A percentile compares a stretch with the other conserved stretches of the same genome.
These are phyloP conservation scores for Tolypocladium capitatum DNA, from an alignment of 2,329 filamentous ascomycete genomes.

Conservation along the genomic window DNA sequence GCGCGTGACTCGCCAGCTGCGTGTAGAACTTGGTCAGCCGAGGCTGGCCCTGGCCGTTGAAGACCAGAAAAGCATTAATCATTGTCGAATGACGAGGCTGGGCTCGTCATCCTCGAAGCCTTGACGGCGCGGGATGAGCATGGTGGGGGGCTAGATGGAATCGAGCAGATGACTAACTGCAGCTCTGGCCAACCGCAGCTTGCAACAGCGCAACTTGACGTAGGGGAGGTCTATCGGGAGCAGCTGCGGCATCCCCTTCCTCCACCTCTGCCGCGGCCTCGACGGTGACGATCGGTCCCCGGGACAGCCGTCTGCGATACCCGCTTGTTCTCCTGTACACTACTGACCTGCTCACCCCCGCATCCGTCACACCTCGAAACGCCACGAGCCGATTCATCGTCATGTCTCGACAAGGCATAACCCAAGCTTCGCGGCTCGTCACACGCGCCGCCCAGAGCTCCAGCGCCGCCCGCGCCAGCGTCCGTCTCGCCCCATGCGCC, in stretches of 20 bases:
- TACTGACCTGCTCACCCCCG: no score
- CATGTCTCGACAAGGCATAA: constrained; percentile 20
- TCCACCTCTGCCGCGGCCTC: neutral
- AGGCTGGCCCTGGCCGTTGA: constrained; percentile 96
- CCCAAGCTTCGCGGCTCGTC: constrained; percentile 24
- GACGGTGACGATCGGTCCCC: neutral
- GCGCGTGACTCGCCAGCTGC: constrained; percentile 52
- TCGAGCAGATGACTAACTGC: neutral
- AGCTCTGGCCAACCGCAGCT: neutral
- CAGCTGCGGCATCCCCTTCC: neutral
- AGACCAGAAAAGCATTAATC: constrained; percentile 98
- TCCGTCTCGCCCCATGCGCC: constrained; percentile 7
- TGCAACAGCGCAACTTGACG: constrained; percentile 1
- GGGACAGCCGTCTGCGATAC: neutral
- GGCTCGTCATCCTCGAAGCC: neutral
- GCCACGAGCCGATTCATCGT: neutral
- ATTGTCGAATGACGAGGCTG: constrained; percentile 34
- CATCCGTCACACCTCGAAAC: neutral
- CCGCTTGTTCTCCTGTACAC: neutral
- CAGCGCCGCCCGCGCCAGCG: constrained; percentile 10
- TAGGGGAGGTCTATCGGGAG: neutral
- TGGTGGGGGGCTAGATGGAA: neutral
- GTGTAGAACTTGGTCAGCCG: constrained; percentile 98
- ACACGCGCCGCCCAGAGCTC: constrained; percentile 18
- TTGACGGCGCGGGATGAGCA: no score